These are phyloP conservation scores for Boletus coccyginus DNA, from an alignment of 768 basidiomycete genomes.

Conservation along the genomic window DNA sequence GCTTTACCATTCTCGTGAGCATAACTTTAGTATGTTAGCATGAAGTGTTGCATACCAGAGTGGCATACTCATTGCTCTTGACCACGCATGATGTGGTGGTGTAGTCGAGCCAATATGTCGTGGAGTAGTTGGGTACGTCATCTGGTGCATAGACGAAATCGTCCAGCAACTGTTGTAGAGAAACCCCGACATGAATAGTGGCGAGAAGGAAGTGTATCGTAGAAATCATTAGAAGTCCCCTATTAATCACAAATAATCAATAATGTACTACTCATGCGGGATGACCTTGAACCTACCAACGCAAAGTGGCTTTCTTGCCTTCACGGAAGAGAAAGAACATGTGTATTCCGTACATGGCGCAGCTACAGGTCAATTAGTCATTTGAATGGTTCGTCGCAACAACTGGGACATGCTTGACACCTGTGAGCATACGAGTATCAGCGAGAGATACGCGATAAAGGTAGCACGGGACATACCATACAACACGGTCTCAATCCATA, in stretches of 20 bases:
- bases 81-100: neutral
- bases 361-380: neutral
- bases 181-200: neutral
- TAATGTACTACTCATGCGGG: neutral
- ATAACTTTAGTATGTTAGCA: neutral
- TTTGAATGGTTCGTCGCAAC: neutral
- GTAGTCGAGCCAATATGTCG: conserved; percentile 1
- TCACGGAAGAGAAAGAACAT: neutral
- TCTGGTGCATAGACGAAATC: neutral
- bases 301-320: neutral
- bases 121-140: neutral
- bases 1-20: neutral
- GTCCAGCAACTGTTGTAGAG: neutral
- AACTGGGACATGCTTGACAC: no score
- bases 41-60: neutral
- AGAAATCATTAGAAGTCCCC: neutral
- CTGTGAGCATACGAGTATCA: no score
- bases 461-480: no score
- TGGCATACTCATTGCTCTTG: neutral
- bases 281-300: neutral
- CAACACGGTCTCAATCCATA: no score
- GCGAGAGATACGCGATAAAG: no score
- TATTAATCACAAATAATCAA: neutral
- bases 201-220: neutral
- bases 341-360: neutral